These are phyloP conservation scores for Lentinula sp. DNA, from an alignment of 768 basidiomycete species.

Conservation along the genomic window DNA sequence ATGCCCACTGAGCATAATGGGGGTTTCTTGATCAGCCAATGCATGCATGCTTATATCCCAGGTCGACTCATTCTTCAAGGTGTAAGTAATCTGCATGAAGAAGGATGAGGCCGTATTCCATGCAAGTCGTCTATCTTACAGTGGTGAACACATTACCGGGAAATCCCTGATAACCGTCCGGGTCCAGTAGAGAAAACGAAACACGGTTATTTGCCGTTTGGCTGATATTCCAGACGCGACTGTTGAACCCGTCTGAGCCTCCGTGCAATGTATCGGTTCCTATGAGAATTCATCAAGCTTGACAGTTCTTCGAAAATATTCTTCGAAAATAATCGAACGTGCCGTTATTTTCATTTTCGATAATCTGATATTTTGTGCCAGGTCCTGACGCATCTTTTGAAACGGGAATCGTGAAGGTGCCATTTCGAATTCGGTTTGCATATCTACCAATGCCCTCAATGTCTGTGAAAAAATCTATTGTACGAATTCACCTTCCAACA, in stretches of 20 bases:
- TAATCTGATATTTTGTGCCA: conserved; percentile 28
- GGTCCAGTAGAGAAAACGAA: conserved; percentile 20
- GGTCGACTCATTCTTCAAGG: no score
- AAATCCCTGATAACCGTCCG: conserved; percentile 38
- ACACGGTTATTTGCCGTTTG: no score
- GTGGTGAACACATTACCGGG: conserved; percentile 34
- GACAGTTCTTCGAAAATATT: conserved; percentile 18
- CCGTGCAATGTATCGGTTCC: conserved; percentile 28
- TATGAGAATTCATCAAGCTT: conserved; percentile 19
- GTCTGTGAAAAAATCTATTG: no score
- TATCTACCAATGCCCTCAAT: conserved; percentile 20
- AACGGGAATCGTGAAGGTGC: conserved; percentile 37
- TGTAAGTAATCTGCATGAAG: conserved; percentile 22
- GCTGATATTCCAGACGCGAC: conserved; percentile 28
- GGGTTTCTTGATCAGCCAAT: conserved; percentile 19
- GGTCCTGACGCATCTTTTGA: conserved; percentile 31
- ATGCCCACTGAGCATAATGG: conserved; percentile 38
- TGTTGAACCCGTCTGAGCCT: conserved; percentile 33
- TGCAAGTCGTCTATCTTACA: conserved; percentile 20
- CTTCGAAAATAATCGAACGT: background rate
- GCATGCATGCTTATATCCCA: no score
- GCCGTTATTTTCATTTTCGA: conserved; percentile 13
- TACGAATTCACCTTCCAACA: no score
- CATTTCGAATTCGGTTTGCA: conserved; percentile 36
- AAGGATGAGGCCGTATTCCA: conserved; percentile 22